Conservation (phyloP, 495 filamentous ascomycete species). For the Neurospora africana region DNA sequence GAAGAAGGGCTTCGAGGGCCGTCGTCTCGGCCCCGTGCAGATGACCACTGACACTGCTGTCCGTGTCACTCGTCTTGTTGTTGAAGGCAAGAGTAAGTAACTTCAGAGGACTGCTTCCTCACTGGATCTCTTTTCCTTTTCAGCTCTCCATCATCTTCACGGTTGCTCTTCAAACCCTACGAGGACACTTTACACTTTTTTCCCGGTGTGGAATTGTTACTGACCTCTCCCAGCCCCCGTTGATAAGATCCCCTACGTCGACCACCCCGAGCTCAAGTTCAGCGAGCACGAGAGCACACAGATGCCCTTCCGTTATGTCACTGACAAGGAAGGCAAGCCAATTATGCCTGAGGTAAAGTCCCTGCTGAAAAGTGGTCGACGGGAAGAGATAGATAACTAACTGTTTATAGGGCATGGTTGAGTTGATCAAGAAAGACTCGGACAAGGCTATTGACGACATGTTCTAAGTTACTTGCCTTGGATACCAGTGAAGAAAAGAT, state of each 20-base stretch:
- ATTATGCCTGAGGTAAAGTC: constrained; percentile 78
- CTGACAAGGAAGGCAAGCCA: constrained; percentile 57
- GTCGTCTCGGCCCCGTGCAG: constrained; percentile 82
- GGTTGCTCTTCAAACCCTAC: neutral
- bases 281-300: constrained; percentile 85
- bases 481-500: neutral
- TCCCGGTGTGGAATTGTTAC: neutral
- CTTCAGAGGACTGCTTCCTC: neutral
- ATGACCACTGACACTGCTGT: constrained; percentile 99
- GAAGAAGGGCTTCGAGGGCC: constrained; percentile 81
- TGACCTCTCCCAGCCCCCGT: constrained; percentile 47
- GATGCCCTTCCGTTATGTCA: constrained; percentile 97
- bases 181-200: neutral
- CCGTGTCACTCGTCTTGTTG: constrained; percentile 79
- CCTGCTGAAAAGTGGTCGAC: neutral
- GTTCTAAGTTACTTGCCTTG: constrained; percentile 37
- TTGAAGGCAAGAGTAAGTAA: constrained; percentile 64
- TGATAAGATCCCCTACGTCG: constrained; percentile 65
- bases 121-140: neutral
- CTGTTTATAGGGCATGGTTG: constrained; percentile 68
- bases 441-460: constrained; percentile 86
- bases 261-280: constrained; percentile 80
- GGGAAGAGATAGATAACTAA: neutral
- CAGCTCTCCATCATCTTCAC: neutral
- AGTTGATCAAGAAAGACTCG: constrained; percentile 85